Evolutionary conservation across 257 asterid species (phyloP).

Genomic region (Solanum bulbocastanum): DNA sequence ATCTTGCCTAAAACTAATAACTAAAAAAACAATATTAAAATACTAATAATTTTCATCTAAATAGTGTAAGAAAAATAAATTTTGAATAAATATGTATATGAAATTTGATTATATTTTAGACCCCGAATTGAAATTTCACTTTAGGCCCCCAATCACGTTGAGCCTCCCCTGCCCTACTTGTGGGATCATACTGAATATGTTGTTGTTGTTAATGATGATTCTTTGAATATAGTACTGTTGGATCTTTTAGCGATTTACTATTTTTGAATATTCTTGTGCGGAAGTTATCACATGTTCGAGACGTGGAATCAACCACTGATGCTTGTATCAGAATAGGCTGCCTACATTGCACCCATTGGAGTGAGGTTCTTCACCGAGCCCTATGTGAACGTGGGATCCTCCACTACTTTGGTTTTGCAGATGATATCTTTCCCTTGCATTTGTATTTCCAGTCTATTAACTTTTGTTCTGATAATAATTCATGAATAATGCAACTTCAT

Average conservation of each 20-base stretch:
- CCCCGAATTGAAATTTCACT: no score
- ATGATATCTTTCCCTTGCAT: background rate
- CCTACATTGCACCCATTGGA: background rate
- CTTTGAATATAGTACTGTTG: background rate
- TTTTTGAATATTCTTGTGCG: background rate
- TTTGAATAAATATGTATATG: no score
- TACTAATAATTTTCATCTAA: no score
- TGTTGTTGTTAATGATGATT: background rate
- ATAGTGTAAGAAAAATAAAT: no score
- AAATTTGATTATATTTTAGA: no score
- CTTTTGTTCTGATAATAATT: background rate
- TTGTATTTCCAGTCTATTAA: background rate
- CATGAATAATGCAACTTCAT: background rate
- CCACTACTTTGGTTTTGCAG: no score
- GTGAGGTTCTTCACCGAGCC: background rate
- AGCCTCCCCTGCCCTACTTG: no score
- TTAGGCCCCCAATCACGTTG: no score
- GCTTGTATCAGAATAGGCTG: background rate
- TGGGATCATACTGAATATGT: background rate
- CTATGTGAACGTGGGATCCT: background rate
- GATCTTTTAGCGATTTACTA: background rate
- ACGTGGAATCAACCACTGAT: background rate
- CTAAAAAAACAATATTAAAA: no score
- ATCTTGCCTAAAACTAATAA: no score
- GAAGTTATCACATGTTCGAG: background rate